phyloP scores from a whole-genome alignment of 1,284 basidiomycete species.

The Ustilago xerochloae region DNA sequence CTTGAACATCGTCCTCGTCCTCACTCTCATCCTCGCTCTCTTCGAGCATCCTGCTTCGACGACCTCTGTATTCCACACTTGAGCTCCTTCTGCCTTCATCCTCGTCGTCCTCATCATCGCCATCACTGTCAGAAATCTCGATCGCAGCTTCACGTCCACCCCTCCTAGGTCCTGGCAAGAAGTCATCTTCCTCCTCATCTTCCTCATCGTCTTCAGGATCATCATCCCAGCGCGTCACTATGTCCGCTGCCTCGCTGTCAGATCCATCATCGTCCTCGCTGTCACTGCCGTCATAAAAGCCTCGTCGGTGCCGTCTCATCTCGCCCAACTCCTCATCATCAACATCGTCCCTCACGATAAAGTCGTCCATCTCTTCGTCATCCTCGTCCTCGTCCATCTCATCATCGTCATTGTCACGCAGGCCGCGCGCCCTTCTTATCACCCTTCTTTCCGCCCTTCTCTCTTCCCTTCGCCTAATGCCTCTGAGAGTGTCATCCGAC shows the following conservation, averaged over 20 bases:
- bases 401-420: too few relatives aligned
- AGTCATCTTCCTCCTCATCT: conserved; percentile 32
- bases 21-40: not conserved
- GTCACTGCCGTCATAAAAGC: not conserved
- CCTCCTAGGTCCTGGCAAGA: conserved; percentile 35
- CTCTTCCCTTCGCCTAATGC: not conserved
- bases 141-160: conserved; percentile 14
- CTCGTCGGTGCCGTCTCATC: not conserved
- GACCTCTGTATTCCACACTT: conserved; percentile 27
- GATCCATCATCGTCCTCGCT: not conserved
- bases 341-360: conserved; percentile 29
- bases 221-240: too few relatives aligned
- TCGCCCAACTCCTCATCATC: not conserved
- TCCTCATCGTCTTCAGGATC: conserved; percentile 7
- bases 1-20: conserved; percentile 8
- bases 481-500: not conserved
- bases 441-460: not conserved
- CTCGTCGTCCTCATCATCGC: conserved; percentile 4
- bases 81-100: conserved; percentile 6
- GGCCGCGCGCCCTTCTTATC: too few relatives aligned
- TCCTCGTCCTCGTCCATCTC: conserved; percentile 22
- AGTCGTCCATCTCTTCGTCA: conserved; percentile 41
- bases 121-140: conserved; percentile 42
- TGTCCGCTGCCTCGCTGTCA: too few relatives aligned
- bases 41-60: not conserved